These are phyloP conservation scores for Rhytidiadelphus loreus DNA, from an alignment of 225 moss, liverwort and hornwort species.

Conservation along the genomic window DNA sequence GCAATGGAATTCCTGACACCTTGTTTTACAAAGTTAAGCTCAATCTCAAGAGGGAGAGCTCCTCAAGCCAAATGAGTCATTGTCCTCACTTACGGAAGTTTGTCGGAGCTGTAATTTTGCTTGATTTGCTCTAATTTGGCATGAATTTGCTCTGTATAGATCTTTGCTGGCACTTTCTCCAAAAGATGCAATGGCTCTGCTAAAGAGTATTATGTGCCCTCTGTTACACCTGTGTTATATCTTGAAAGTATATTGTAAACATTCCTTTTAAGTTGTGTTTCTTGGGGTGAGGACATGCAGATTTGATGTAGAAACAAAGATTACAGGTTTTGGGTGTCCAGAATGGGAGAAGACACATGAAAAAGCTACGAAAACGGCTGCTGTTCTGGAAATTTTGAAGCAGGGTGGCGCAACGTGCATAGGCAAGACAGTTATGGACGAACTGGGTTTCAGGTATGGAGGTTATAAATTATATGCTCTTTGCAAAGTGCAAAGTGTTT, in stretches of 20 bases:
- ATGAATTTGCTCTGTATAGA: background rate
- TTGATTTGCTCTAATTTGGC: background rate
- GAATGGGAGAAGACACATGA: constrained; percentile 28
- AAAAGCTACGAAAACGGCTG: constrained; percentile 8
- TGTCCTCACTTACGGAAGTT: background rate
- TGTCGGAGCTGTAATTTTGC: background rate
- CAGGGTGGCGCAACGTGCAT: constrained; percentile 13
- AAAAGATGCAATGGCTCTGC: background rate
- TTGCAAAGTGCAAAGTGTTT: background rate
- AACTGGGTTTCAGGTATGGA: constrained; percentile 23
- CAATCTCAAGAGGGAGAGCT: background rate
- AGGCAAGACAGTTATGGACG: constrained; percentile 35
- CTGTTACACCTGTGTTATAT: background rate
- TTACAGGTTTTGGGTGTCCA: constrained; percentile 24
- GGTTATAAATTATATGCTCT: background rate
- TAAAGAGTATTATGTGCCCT: background rate
- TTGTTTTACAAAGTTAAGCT: background rate
- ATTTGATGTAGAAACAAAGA: constrained; percentile 22
- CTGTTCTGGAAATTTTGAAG: constrained; percentile 3
- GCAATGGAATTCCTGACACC: background rate
- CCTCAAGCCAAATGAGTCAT: background rate
- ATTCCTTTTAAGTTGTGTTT: background rate
- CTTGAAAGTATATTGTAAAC: background rate
- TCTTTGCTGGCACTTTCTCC: background rate
- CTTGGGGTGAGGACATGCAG: background rate